Conservation (phyloP, 257 asterid genomes). For the Solanum etuberosum region DNA sequence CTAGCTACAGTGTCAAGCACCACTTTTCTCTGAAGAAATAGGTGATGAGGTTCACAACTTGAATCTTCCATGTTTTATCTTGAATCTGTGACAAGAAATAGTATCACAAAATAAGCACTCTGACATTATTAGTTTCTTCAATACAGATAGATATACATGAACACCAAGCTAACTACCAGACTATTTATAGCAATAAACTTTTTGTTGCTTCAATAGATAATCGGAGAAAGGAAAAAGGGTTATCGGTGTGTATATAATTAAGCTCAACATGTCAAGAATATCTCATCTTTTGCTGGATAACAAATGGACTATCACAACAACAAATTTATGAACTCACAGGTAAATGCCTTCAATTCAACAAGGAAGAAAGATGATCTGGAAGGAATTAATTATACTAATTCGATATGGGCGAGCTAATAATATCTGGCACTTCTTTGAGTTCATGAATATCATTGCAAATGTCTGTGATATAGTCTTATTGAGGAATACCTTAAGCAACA, state of each 20-base stretch:
- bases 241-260: background rate
- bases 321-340: background rate
- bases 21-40: background rate
- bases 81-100: background rate
- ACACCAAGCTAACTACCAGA: background rate
- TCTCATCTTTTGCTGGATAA: background rate
- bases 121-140: background rate
- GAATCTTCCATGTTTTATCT: background rate
- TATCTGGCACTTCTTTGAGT: background rate
- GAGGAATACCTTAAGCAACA: background rate
- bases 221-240: background rate
- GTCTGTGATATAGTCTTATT: background rate
- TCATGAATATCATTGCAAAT: background rate
- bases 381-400: background rate
- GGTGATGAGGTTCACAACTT: background rate
- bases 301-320: background rate
- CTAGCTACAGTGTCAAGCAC: background rate
- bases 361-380: background rate
- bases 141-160: background rate
- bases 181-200: background rate
- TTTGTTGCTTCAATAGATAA: background rate
- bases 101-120: background rate
- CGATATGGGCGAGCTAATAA: background rate
- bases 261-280: background rate
- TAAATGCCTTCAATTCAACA: background rate